Evolutionary conservation across 352 stramenopile genomes (phyloP), one percentile per base, ranked within the genome.

Genomic region (Pythium folliculosum): DNA sequence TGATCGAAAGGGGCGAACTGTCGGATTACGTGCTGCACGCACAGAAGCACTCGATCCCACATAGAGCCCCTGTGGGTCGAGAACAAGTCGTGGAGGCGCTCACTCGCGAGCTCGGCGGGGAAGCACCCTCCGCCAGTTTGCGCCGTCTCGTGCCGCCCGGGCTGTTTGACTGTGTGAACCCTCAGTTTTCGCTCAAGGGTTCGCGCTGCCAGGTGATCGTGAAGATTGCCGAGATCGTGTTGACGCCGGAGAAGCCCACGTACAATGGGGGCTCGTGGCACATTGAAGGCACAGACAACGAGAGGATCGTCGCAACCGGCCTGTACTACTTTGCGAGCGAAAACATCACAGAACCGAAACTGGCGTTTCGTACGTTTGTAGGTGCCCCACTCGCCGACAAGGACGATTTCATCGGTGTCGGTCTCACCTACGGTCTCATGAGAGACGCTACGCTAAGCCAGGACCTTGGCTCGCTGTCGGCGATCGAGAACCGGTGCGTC

Each of bases 221-320:
- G 49, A 70, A 73, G 44, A 50, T 78, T 10, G 35, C 49, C 5
- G 55, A 68, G 52, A 75, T 81, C 37, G 13, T 63, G 6, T 23
- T 81, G 6, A 77, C 74, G 2, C 74, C 74, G 2, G 57, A 74
- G 3, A 70, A 65, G 3, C 71, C 71, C 19, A 21, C 22, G 27
- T 81, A 73, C 40, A 7, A 22, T 14, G 74, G 74, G 16, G 60
- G 64, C 14, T 16, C 32, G 5, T 78, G 71, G 71, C 71, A 72
- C 22, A 23, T 70, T 3, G 65, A 78, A 60, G 71, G 71, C 37
- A 73, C 67, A 1, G 54, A 63, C 25, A n/a, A 54, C 12, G 74
- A 81, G 44, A 21, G 43, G 1, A 77, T 78, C 50, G 54, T 76
- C 13, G 71, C 68, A 2, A 78, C 71, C 6, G 73, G 67, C 1